Conservation (phyloP, 345 rosid species). For the Populus nigra region DNA sequence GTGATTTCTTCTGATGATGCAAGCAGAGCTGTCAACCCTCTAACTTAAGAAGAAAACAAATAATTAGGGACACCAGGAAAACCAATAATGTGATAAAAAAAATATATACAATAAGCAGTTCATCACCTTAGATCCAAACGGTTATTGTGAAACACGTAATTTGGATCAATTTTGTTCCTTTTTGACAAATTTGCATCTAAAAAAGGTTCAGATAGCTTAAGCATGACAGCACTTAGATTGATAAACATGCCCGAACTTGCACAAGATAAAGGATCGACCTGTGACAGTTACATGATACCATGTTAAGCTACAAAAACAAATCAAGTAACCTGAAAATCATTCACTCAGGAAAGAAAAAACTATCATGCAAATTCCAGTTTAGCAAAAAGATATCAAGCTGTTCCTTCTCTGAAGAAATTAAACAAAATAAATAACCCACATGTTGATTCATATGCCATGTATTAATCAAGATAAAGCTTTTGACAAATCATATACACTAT, state of each 20-base stretch:
- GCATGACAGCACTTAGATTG: slow-evolving; percentile 95
- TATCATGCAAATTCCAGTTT: background rate
- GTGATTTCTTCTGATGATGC: slow-evolving; percentile 93
- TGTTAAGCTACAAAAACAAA: background rate
- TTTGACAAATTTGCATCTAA: slow-evolving; percentile 72
- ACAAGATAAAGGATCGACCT: slow-evolving; percentile 93
- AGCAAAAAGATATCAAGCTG: background rate
- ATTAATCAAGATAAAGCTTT: slow-evolving; percentile 3
- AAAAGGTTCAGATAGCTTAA: slow-evolving; percentile 86
- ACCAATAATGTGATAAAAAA: slow-evolving; percentile 1
- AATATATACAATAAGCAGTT: background rate
- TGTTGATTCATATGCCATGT: background rate
- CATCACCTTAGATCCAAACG: slow-evolving; percentile 84
- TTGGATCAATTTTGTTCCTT: slow-evolving; percentile 85
- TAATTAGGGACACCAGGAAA: slow-evolving; percentile 14
- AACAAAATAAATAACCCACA: background rate
- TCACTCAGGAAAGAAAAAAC: background rate
- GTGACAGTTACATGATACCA: slow-evolving; percentile 22
- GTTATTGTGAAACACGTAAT: slow-evolving; percentile 60
- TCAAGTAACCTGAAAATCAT: background rate
- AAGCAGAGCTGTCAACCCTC: slow-evolving; percentile 82
- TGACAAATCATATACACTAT: background rate
- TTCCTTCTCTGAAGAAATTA: background rate
- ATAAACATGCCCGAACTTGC: slow-evolving; percentile 99
- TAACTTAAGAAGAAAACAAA: slow-evolving; percentile 27